Base-by-base conservation (phyloP, 306 rosid species). In the Abrus precatorius region DNA sequence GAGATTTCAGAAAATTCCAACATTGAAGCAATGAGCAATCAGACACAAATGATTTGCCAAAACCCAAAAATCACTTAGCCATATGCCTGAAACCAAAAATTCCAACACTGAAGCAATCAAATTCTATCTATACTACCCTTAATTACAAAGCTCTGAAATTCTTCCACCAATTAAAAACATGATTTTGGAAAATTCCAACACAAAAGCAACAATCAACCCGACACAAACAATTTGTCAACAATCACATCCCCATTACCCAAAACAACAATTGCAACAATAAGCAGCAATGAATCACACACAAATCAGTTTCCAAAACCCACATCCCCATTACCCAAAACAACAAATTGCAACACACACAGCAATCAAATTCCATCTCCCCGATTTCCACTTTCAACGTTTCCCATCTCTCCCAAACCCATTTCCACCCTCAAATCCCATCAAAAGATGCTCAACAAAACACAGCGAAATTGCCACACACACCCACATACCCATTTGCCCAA, bases 81-180 rank as follows among this genome's bases (percentile, higher is more conserved):
- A 34, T 5, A 14, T 14, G 36, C 50, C 11, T 52, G 12, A 48
- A 57, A 11, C 10, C 75, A 49, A 0, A 56, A 75, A 57, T 68
- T 56, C 60, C 52, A 55, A 68, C 45, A 45, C 48, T 59, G 10
- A 79, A 44, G 52, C 62, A 79, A 34, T 45, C 50, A 79, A 79
- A 48, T 59, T 64, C 3, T 5, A 45, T 7, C 62, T 7, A 6
- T 43, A 43, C 6, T 43, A 5, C 0, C 47, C 47, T 6, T 6
- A 43, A 43, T 43, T 43, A 48, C n/a, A 7, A 48, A 48, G 9
- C 53, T 13, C 53, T 9, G 53, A 3, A 48, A 48, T 8, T 10
- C 13, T 9, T 48, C 3, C 13, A 9, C 5, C 13, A 48, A 48
- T 5, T 44, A 5, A 67, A 67, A 67, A 9, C 36, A 1, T 33